These are phyloP conservation scores for Hypomontagnella submonticulosa DNA, from an alignment of 495 filamentous ascomycete genomes.

Conservation along the genomic window DNA sequence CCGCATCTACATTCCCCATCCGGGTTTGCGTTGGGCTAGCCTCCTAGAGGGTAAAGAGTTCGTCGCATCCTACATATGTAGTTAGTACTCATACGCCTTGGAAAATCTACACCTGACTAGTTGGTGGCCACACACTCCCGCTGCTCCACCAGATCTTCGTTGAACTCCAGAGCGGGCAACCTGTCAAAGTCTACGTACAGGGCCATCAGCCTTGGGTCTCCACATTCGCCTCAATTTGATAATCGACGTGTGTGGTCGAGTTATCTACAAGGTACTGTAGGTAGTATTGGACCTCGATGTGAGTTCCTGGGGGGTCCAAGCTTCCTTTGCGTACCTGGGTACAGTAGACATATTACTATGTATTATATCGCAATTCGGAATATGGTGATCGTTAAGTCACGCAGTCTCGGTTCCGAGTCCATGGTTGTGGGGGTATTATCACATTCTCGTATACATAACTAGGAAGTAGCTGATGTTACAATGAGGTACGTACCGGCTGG, in stretches of 20 bases:
- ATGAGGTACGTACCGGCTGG: conserved; percentile 39
- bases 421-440: conserved; percentile 45
- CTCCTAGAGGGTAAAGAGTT: neutral
- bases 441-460: conserved; percentile 44
- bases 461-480: conserved; percentile 33
- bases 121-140: neutral
- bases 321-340: conserved; percentile 11
- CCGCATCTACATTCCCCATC: conserved; percentile 37
- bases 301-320: conserved; percentile 23
- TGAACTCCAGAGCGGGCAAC: conserved; percentile 23
- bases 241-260: conserved; percentile 34
- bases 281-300: conserved; percentile 24
- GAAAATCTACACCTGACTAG: conserved; percentile 19
- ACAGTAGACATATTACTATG: neutral
- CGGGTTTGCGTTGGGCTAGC: conserved; percentile 12
- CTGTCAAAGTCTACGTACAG: conserved; percentile 41
- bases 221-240: conserved; percentile 40
- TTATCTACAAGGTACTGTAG: no score
- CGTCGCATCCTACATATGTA: conserved; percentile 7
- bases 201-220: conserved; percentile 38
- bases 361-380: conserved; percentile 36
- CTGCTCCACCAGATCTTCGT: conserved; percentile 25
- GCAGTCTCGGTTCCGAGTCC: conserved; percentile 41
- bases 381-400: conserved; percentile 33
- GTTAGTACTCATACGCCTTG: conserved; percentile 1